phyloP scores from a whole-genome alignment of 225 moss, liverwort and hornwort species.

The Pseudoscleropodium purum region DNA sequence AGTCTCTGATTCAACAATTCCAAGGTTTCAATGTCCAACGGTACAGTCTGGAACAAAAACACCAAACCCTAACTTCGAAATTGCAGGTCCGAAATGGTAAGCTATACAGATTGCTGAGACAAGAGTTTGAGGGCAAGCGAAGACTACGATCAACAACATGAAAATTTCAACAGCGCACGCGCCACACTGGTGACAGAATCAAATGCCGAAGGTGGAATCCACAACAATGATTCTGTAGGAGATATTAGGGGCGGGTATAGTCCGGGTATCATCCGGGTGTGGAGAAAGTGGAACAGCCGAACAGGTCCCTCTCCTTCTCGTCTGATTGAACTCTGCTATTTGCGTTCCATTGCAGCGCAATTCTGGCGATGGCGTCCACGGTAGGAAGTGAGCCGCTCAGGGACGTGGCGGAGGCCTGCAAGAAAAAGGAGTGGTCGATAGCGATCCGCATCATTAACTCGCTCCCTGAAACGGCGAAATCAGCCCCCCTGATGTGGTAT shows the following conservation, averaged over 20 bases:
- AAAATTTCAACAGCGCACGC: neutral
- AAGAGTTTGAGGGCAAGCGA: neutral
- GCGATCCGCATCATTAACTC: conserved; percentile 62
- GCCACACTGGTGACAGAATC: neutral
- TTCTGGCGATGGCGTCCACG: conserved; percentile 26
- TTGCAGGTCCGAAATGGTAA: neutral
- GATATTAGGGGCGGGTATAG: neutral
- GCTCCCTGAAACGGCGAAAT: conserved; percentile 27
- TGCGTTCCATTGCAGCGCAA: neutral
- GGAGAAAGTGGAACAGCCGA: neutral
- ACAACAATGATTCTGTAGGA: neutral
- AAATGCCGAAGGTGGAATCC: neutral
- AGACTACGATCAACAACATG: neutral
- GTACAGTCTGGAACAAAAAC: neutral
- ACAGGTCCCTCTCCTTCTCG: neutral
- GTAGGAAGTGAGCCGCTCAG: conserved; percentile 22
- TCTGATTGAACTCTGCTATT: neutral
- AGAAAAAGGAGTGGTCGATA: conserved; percentile 66
- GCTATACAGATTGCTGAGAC: neutral
- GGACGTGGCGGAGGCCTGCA: conserved; percentile 61
- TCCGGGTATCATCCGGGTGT: neutral
- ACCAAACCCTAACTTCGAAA: neutral
- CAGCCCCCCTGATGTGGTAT: conserved; percentile 56
- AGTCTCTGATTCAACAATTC: neutral
- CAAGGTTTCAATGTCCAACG: neutral